Percentiles rank a stretch among this genome's conserved stretches.
Evolutionary conservation across 169 alveolate species (phyloP).

Genomic region (Eimeria acervulina): DNA sequence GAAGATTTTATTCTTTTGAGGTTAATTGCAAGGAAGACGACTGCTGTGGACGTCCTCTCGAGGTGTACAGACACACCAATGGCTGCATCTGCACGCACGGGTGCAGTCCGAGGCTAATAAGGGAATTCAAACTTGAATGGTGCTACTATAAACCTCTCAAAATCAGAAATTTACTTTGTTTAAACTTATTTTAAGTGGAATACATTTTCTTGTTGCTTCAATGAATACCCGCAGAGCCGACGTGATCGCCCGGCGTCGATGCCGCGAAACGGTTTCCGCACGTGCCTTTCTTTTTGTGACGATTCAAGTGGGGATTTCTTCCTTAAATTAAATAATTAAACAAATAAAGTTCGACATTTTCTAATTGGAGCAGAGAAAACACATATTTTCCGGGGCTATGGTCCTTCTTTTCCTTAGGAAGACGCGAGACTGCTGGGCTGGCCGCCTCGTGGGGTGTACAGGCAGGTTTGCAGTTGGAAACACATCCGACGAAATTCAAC

Average conservation of each 20-base stretch:
- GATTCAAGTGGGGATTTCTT: background rate
- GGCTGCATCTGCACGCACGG: background rate
- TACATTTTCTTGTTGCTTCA: background rate
- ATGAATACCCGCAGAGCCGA: background rate
- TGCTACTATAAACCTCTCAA: background rate
- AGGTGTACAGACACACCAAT: background rate
- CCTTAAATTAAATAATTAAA: background rate
- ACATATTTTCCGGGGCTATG: background rate
- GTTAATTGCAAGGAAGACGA: background rate
- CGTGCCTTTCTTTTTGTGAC: background rate
- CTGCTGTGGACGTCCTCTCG: background rate
- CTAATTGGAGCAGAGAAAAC: background rate
- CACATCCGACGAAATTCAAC: background rate
- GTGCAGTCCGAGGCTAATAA: background rate
- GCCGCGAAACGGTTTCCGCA: background rate
- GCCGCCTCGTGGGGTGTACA: background rate
- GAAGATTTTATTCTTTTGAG: background rate
- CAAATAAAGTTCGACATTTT: background rate
- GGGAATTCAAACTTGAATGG: background rate
- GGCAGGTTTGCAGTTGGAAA: background rate
- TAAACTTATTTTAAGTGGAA: background rate
- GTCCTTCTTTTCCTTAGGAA: background rate
- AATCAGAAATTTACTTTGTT: background rate
- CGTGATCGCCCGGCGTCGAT: constrained; percentile 51
- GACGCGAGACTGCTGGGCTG: background rate